Base-by-base conservation (phyloP, 352 stramenopile species). In the Pseudoperonospora humuli region DNA sequence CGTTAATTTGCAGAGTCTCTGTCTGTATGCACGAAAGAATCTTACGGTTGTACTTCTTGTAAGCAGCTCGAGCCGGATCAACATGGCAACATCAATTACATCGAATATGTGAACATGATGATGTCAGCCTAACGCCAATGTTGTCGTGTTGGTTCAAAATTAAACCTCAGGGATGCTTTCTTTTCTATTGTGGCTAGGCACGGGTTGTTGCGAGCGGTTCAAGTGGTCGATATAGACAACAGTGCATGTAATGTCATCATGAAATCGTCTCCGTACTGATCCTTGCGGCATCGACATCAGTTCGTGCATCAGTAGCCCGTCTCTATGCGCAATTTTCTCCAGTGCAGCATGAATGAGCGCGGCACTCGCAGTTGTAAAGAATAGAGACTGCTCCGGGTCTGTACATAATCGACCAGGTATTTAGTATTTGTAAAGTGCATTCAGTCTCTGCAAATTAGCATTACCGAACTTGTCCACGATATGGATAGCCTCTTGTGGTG, bases 21-120 rank as follows among this genome's bases (percentile, higher is more conserved):
- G n/a, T n/a, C 24, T 0, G 7, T 1, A 28, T 28, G 24, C 24
- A 28, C 24, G 13, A 13, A 13, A 28, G 24, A 28, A 28, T 28
- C 24, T 28, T 28, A 28, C 24, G 13, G n/a, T 13, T 4, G 7
- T 28, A 13, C 24, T 13, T 13, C 24, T 28, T 28, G 24, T 28
- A 28, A 10, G 40, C 28, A 97, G 80, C 66, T 97, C 3, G 87
- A 97, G 48, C 83, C 84, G 14, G 90, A 97, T 47, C 71, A 83
- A 34, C 76, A 95, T 32, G 90, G 87, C 14, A 80, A 95, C 51
- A 93, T 97, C 55, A 95, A 97, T 65, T 97, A 95, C 54, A 46
- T 89, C 13, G 85, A 96, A 39, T 97, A 96, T 57, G 81, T 97
- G 7, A 96, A 96, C 53, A 97, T 97, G 77, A 97, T 97, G 87